Evolutionary conservation across 75 land plant genomes (phyloP).

Genomic region (Larix kaempferi): DNA sequence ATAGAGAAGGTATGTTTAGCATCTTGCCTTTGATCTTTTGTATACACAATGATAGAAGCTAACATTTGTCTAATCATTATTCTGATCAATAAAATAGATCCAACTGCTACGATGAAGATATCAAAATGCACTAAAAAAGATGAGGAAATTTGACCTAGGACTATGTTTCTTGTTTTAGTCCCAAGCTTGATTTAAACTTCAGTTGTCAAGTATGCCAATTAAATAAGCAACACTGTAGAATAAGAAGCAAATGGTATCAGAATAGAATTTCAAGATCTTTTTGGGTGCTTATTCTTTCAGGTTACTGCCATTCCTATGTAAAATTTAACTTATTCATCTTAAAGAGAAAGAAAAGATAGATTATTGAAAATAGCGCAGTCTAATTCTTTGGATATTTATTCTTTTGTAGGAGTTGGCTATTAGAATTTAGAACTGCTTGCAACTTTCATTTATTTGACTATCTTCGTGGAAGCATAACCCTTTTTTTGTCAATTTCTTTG

Average conservation of each 20-base stretch:
- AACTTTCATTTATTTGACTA: too few relatives aligned
- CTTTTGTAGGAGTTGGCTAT: too few relatives aligned
- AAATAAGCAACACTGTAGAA: neutral
- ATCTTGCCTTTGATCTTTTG: neutral
- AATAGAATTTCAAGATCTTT: neutral
- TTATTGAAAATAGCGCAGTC: too few relatives aligned
- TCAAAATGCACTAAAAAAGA: neutral
- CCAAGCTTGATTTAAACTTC: neutral
- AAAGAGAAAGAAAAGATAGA: too few relatives aligned
- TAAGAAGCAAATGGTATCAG: neutral
- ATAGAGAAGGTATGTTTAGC: conserved; percentile 59
- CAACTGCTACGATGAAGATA: neutral
- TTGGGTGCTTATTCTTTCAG: neutral
- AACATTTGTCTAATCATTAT: neutral
- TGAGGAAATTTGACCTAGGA: neutral
- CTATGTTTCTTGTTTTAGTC: neutral
- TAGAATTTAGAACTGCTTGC: too few relatives aligned
- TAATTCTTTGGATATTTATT: too few relatives aligned
- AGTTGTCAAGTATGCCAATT: neutral
- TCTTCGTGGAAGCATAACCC: too few relatives aligned
- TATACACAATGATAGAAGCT: neutral
- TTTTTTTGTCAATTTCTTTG: too few relatives aligned
- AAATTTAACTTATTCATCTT: too few relatives aligned
- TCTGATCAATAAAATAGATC: neutral
- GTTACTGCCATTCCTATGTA: too few relatives aligned